A percentile compares a stretch with the other conserved stretches of the same genome.
Conservation (phyloP, 768 basidiomycete genomes). For the Lactarius sanguifluus region DNA sequence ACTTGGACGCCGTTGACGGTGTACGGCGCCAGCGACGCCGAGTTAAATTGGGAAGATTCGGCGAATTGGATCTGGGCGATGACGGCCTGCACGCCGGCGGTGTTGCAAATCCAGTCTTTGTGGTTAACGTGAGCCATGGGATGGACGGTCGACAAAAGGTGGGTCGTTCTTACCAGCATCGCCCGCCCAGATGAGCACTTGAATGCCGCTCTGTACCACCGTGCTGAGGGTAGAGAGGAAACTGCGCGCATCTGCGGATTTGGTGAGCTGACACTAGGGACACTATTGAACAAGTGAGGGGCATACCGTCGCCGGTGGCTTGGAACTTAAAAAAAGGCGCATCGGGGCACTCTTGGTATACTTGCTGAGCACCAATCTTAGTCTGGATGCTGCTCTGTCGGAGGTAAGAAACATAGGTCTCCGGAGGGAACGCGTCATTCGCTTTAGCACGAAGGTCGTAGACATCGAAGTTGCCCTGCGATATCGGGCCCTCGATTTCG, state of each 20-base stretch:
- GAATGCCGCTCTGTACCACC: constrained; percentile 33
- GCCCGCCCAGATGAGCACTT: constrained; percentile 51
- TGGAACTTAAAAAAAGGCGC: constrained; percentile 43
- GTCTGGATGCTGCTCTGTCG: constrained; percentile 30
- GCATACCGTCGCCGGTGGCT: constrained; percentile 47
- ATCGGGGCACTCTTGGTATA: constrained; percentile 38
- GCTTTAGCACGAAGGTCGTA: constrained; percentile 42
- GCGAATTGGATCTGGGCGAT: constrained; percentile 45
- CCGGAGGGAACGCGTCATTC: constrained; percentile 44
- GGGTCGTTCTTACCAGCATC: constrained; percentile 25
- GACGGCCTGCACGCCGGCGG: constrained; percentile 48
- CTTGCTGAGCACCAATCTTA: constrained; percentile 40
- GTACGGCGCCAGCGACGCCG: constrained; percentile 43
- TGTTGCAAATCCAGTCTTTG: constrained; percentile 50
- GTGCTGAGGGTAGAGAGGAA: constrained; percentile 7
- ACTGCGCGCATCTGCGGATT: constrained; percentile 31
- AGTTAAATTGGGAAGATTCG: constrained; percentile 35
- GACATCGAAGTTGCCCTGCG: constrained; percentile 49
- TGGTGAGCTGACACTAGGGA: constrained; percentile 23
- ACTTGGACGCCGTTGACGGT: constrained; percentile 45
- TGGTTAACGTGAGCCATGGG: constrained; percentile 43
- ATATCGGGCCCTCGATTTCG: constrained; percentile 44
- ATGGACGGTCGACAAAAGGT: neutral
- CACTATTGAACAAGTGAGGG: constrained; percentile 29
- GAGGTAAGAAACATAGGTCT: constrained; percentile 31